Conservation (phyloP, 768 basidiomycete species). For the Dendrothele bispora region DNA sequence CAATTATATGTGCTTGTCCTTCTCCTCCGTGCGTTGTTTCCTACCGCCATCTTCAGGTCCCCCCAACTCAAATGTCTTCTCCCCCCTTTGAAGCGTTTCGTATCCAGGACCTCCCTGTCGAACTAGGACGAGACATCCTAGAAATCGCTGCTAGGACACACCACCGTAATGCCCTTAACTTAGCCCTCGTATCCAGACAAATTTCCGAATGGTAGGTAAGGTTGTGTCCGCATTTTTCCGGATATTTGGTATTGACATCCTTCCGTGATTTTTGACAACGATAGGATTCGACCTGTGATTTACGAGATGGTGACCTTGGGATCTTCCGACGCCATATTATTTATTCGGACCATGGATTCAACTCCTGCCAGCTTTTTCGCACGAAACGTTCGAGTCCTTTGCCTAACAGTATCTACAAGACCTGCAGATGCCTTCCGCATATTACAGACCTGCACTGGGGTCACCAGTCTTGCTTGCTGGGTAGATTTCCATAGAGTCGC, state of each 20-base stretch:
- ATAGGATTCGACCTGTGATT: slow-evolving; percentile 39
- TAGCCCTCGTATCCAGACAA: slow-evolving; percentile 36
- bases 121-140: slow-evolving; percentile 41
- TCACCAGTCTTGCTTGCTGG: slow-evolving; percentile 38
- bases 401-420: slow-evolving; percentile 33
- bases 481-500: slow-evolving; percentile 25
- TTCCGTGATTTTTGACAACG: not conserved
- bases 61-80: too few species aligned
- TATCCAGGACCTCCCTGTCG: slow-evolving; percentile 30
- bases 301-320: slow-evolving; percentile 39
- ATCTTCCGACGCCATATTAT: slow-evolving; percentile 27
- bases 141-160: slow-evolving; percentile 28
- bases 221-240: slow-evolving; percentile 3
- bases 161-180: slow-evolving; percentile 22
- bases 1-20: too few species aligned
- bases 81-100: too few species aligned
- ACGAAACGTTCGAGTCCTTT: slow-evolving; percentile 36
- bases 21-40: too few species aligned
- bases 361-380: slow-evolving; percentile 36
- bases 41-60: too few species aligned
- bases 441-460: slow-evolving; percentile 35
- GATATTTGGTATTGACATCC: not conserved
- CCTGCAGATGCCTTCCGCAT: slow-evolving; percentile 28
- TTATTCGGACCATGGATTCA: slow-evolving; percentile 33
- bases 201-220: slow-evolving; percentile 32